Conservation (phyloP, 1,284 basidiomycete species). For the Microbotryomycetes sp. region DNA sequence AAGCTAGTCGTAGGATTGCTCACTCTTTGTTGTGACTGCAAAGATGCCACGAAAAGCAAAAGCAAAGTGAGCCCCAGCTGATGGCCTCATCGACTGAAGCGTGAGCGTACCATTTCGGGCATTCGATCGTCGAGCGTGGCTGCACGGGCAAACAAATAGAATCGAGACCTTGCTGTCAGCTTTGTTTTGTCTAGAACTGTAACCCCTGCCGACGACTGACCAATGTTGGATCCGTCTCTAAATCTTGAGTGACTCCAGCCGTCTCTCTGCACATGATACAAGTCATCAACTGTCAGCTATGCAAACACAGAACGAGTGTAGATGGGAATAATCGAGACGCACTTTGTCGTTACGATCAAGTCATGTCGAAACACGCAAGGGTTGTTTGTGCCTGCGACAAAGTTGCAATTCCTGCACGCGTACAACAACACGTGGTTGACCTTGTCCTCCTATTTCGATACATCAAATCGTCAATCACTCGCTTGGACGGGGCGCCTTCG, state of each 20-base stretch:
- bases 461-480: background rate
- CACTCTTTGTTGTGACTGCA: conserved; percentile 40
- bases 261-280: conserved; percentile 60
- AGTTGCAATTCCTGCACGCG: conserved; percentile 85
- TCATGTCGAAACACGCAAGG: conserved; percentile 91
- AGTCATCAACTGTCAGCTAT: background rate
- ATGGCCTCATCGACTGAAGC: background rate
- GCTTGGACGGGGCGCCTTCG: background rate
- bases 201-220: conserved; percentile 52
- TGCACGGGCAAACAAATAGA: too few species aligned
- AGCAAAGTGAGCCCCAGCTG: background rate
- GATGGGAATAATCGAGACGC: too few species aligned
- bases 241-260: conserved; percentile 80
- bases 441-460: conserved; percentile 72
- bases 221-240: conserved; percentile 86
- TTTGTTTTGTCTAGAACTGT: too few species aligned
- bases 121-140: conserved; percentile 45
- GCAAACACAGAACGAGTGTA: background rate
- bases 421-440: conserved; percentile 81
- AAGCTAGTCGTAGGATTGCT: conserved; percentile 17
- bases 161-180: too few species aligned
- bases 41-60: background rate
- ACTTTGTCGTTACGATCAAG: conserved; percentile 88
- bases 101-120: conserved; percentile 42
- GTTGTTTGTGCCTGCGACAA: conserved; percentile 77